phyloP scores from a whole-genome alignment of 2,329 filamentous ascomycete genomes.

The Aspergillus brasiliensis region DNA sequence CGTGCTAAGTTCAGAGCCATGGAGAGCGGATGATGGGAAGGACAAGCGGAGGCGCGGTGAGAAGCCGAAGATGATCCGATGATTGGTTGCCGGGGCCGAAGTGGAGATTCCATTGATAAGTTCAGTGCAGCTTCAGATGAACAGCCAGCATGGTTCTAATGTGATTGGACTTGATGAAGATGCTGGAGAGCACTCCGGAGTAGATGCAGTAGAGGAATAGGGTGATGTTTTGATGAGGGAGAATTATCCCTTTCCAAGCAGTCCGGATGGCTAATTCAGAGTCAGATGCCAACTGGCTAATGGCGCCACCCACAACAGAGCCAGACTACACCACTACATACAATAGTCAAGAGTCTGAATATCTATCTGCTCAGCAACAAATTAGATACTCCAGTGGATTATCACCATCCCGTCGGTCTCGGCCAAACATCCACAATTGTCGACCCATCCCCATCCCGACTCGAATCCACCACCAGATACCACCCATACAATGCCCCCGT shows the following conservation, averaged over 20 bases:
- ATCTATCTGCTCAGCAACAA: rapidly evolving
- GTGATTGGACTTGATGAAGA: too few relatives aligned
- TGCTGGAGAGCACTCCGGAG: too few relatives aligned
- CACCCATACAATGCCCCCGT: conserved; percentile 70
- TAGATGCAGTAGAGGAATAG: too few relatives aligned
- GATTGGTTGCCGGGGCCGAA: not conserved
- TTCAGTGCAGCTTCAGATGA: not conserved
- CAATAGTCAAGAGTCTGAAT: too few relatives aligned
- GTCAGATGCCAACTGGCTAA: too few relatives aligned
- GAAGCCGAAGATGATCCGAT: not conserved
- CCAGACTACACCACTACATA: too few relatives aligned
- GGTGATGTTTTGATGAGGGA: too few relatives aligned
- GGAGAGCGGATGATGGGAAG: not conserved
- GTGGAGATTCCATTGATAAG: not conserved
- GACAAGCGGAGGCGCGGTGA: not conserved
- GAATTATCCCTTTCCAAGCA: too few relatives aligned
- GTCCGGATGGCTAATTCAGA: too few relatives aligned
- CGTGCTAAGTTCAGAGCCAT: not conserved
- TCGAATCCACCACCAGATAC: conserved; percentile 73
- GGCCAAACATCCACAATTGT: conserved; percentile 75
- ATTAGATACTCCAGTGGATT: not conserved
- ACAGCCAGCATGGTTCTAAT: too few relatives aligned
- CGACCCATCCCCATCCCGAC: conserved; percentile 54
- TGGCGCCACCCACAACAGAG: too few relatives aligned
- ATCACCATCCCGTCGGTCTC: conserved; percentile 34